These are phyloP conservation scores for Lachancea sp. DNA, from an alignment of 805 yeast species.

Conservation along the genomic window DNA sequence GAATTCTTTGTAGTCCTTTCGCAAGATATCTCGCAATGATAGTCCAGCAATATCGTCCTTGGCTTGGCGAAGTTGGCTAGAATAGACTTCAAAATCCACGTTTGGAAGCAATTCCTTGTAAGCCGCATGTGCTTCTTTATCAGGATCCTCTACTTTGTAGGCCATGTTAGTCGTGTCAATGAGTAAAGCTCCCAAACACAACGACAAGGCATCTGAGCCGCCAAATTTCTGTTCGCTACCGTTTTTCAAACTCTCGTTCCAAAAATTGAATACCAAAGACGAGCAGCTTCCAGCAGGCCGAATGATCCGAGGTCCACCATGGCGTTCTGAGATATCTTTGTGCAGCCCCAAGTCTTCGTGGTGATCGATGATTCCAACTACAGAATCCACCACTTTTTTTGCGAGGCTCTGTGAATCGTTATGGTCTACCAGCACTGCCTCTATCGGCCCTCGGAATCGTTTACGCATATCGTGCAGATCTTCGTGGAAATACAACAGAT, in stretches of 20 bases:
- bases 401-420: constrained; percentile 55
- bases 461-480: constrained; percentile 41
- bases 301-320: constrained; percentile 52
- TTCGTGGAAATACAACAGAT: constrained; percentile 56
- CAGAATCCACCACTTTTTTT: constrained; percentile 29
- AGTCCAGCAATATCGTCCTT: constrained; percentile 64
- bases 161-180: constrained; percentile 70
- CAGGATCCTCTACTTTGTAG: constrained; percentile 56
- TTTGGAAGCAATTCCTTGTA: constrained; percentile 30
- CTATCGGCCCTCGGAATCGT: constrained; percentile 19
- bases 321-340: constrained; percentile 32
- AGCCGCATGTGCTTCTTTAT: constrained; percentile 38
- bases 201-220: constrained; percentile 34
- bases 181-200: constrained; percentile 62
- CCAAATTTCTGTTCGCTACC: constrained; percentile 25
- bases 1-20: constrained; percentile 83
- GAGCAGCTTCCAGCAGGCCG: constrained; percentile 71
- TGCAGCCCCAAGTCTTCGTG: constrained; percentile 65
- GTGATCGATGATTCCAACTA: constrained; percentile 73
- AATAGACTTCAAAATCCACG: constrained; percentile 25
- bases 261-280: constrained; percentile 61
- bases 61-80: constrained; percentile 35
- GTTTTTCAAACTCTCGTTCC: constrained; percentile 32
- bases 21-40: constrained; percentile 51
- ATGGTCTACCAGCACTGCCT: constrained; percentile 74